Conservation (phyloP, 2,329 filamentous ascomycete species). For the Arachnopeziza araneosa region DNA sequence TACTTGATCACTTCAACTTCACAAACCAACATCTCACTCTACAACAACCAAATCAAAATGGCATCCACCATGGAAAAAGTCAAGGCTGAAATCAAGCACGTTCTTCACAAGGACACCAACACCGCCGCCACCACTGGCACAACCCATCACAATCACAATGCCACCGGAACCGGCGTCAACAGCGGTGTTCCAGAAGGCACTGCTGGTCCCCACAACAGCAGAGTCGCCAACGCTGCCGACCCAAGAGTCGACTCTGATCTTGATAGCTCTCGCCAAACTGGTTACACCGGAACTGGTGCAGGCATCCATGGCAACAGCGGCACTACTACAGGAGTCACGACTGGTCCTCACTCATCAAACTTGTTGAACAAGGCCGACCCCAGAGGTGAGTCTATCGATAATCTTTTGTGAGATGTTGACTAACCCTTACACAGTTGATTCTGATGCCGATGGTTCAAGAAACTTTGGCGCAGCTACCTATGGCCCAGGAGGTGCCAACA, state of each 20-base stretch:
- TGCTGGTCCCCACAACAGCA: conserved; percentile 4
- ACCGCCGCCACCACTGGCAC: conserved; percentile 16
- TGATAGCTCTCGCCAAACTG: conserved; percentile 4
- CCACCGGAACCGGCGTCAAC: not conserved
- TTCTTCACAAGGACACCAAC: conserved; percentile 28
- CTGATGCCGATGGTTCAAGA: conserved; percentile 1
- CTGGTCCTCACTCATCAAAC: conserved; percentile 18
- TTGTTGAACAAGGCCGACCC: conserved; percentile 44
- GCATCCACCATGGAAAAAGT: conserved; percentile 41
- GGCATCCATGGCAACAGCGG: not conserved
- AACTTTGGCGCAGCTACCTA: not conserved
- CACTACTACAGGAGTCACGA: conserved; percentile 6
- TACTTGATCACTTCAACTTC: not conserved
- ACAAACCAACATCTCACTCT: not conserved
- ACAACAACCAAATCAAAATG: conserved; percentile 33
- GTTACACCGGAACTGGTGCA: conserved; percentile 5
- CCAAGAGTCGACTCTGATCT: conserved; percentile 12
- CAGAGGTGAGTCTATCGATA: conserved; percentile 43
- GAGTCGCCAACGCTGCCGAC: not conserved
- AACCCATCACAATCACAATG: not conserved
- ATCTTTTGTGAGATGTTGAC: conserved; percentile 27
- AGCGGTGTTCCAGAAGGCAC: not conserved
- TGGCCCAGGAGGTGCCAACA: conserved; percentile 2
- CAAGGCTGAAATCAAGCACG: conserved; percentile 45
- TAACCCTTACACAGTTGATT: conserved; percentile 2